Conservation (phyloP, 805 yeast genomes). For the Suhomyces sp. region DNA sequence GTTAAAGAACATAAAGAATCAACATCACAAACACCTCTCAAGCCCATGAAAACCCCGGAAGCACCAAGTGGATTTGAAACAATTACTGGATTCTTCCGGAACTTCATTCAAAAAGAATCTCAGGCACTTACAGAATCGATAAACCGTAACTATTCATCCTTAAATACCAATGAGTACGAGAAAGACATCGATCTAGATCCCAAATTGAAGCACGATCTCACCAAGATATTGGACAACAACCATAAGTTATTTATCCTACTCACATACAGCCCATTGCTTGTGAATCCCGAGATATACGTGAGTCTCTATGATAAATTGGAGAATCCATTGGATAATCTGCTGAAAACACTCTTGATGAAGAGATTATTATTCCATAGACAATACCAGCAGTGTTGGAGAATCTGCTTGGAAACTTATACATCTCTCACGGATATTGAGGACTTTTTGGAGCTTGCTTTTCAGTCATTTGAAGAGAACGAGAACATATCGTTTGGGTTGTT, state of each 20-base stretch:
- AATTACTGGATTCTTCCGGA: constrained; percentile 9
- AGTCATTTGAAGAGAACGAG: constrained; percentile 16
- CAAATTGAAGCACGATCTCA: constrained; percentile 17
- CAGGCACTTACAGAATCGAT: constrained; percentile 10
- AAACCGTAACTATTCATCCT: constrained; percentile 5
- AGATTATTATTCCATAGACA: constrained; percentile 32
- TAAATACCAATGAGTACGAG: neutral
- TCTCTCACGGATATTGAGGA: constrained; percentile 40
- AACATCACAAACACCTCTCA: no score
- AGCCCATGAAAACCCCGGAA: no score
- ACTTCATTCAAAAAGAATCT: constrained; percentile 12
- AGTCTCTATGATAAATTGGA: constrained; percentile 17
- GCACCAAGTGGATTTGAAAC: neutral
- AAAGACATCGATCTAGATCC: constrained; percentile 11
- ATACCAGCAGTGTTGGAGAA: constrained; percentile 32
- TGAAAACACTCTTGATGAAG: constrained; percentile 23
- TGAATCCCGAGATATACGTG: constrained; percentile 29
- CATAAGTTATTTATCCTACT: constrained; percentile 30
- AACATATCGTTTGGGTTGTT: constrained; percentile 26
- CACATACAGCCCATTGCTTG: constrained; percentile 31
- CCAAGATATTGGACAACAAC: constrained; percentile 26
- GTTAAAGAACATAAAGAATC: no score
- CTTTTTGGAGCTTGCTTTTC: constrained; percentile 27
- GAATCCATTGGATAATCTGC: constrained; percentile 18
- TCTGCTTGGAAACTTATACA: constrained; percentile 23